Base-by-base conservation (phyloP, 805 yeast genomes). In the Millerago galiae region DNA sequence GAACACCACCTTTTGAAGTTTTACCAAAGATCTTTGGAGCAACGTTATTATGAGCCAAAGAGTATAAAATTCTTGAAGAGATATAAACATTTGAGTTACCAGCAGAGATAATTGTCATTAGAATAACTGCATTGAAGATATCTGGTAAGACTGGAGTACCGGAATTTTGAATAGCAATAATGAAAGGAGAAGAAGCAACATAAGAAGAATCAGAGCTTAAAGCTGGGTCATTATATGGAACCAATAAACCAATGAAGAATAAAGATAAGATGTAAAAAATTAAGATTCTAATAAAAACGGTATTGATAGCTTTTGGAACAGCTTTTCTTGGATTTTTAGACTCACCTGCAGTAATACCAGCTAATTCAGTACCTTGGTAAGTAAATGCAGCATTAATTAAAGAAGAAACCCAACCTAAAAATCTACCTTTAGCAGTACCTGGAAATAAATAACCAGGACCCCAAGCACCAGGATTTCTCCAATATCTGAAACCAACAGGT, bases 401-500 rank as follows among this genome's bases (percentile, higher is more conserved):
- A 5, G 88, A 81, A 9, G 79, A 68, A 41, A 81, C 72, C 82
- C 83, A 81, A 40, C 87, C 87, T 39, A 81, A 63, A 55, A 82
- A 80, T 57, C 80, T 69, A 39, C 70, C 84, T 37, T 81, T 77
- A 47, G 68, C 66, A 8, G 52, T 53, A 55, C 75, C 67, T 13
- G 56, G 47, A 11, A 78, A 77, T 29, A 74, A 61, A 30, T 73
- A 71, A 40, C 86, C 87, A 37, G 75, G 77, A 37, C 86, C 84
- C 79, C 83, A 79, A 10, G 87, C 74, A 49, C 88, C 88, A 12
- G 89, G 88, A 55, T 83, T 60, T 64, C 86, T 75, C 91, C 90
- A 83, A 61, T 83, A 83, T 59, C 87, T 72, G 71, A 83, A 83
- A 12, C 90, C 90, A 32, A 83, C 74, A 8, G 88, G 83, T 15